Base-by-base conservation (phyloP, 129 eudicot species). In the Tagetes erecta region DNA sequence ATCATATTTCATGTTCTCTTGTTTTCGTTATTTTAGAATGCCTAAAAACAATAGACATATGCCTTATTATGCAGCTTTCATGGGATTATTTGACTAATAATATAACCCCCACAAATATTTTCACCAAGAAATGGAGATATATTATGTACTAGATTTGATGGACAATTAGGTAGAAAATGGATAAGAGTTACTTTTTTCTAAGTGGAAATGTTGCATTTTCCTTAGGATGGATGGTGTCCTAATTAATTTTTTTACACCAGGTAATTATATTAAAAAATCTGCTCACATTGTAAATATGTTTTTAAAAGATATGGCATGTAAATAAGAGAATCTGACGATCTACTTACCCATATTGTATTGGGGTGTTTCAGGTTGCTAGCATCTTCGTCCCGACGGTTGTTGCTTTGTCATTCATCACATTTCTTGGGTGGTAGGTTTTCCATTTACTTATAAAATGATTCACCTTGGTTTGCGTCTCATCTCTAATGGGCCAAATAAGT, bases 371-470 rank as follows among this genome's bases (percentile, higher is more conserved):
- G 99, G 85, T 95, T 68, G 99, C 99, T 51, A 88, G 97, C 86
- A 91, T 91, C 55, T 91, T 95, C 81, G 99, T 95, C 67, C 99
- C 97, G 8, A 82, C 84, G 5, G 99, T 95, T 67, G 86, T 95
- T 57, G 74, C 64, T 36, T 50, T 95, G 83, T 83, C 94, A 64
- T 53, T 95, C 30, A 12, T 88, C 82, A 95, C 99, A 39, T 86
- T 95, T 36, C 59, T 79, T 35, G 99, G 85, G 66, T 95, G 99
- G 99, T 95, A 87, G 83, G 97, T 74, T 41, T 20, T 31, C 47
- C 5, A n/a, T n/a, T 64, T 64, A 63, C 46, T 63, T 63, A 35
- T 10, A 63, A 63, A 5, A 39, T 38, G 46, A 39, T n/a, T 63
- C 4, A 12, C 12, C 10, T 63, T 63, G 4, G 11, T 12, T 63